Percentiles rank a stretch among this genome's conserved stretches.
phyloP scores from a whole-genome alignment of 202 grass and related monocot genomes.

The Carex sylvatica region DNA sequence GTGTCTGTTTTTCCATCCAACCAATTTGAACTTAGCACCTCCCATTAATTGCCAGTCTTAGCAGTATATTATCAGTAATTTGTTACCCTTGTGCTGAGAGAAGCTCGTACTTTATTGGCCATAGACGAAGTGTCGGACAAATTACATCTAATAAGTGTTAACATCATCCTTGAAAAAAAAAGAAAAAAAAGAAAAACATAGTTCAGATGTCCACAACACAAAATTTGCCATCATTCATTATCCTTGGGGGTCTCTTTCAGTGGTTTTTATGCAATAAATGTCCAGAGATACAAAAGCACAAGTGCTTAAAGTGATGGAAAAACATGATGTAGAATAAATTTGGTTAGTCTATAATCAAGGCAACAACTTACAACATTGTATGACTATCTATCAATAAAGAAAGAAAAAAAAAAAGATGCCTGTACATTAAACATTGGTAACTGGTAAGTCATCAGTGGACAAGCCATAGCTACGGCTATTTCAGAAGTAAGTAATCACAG shows the following conservation, averaged over 20 bases:
- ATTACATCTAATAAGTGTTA: too few relatives aligned
- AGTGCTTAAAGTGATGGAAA: background rate
- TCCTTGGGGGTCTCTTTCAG: background rate
- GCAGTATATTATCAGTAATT: background rate
- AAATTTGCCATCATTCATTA: background rate
- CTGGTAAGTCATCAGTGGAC: background rate
- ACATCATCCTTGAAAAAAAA: too few relatives aligned
- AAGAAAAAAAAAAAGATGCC: background rate
- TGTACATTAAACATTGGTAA: slow-evolving; percentile 11
- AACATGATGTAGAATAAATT: slow-evolving; percentile 5
- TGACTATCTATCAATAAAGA: background rate
- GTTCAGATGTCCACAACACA: background rate
- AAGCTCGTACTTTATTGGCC: background rate
- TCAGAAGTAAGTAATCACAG: background rate
- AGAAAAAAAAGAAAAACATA: background rate
- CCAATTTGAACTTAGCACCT: background rate
- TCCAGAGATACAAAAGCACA: background rate
- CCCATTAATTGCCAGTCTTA: background rate
- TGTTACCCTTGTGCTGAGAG: background rate
- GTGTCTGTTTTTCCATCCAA: background rate
- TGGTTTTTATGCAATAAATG: background rate
- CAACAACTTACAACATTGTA: slow-evolving; percentile 18
- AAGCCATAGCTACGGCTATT: background rate
- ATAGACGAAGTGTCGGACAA: too few relatives aligned
- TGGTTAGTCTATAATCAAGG: slow-evolving; percentile 16